phyloP scores from a whole-genome alignment of 2,329 filamentous ascomycete species.

The Verticillium longisporum region DNA sequence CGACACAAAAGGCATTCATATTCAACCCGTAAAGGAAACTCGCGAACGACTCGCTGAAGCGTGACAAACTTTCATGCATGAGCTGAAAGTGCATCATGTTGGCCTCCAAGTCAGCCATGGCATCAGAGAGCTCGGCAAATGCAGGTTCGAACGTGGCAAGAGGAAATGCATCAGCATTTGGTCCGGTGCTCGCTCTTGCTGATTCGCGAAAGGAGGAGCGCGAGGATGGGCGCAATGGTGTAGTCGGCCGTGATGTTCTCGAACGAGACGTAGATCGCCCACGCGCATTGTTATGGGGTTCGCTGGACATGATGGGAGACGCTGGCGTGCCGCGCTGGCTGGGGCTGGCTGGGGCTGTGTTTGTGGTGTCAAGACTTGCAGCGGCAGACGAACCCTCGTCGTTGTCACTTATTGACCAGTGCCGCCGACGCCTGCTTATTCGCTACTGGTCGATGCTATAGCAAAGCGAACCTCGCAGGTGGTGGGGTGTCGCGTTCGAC shows the following conservation, averaged over 20 bases:
- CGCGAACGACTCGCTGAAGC: conserved; percentile 94
- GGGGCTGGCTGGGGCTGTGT: background rate
- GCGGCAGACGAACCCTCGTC: background rate
- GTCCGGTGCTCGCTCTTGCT: conserved; percentile 47
- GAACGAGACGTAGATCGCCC: conserved; percentile 52
- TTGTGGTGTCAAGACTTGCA: background rate
- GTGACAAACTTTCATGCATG: conserved; percentile 88
- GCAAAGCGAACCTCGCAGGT: too few species aligned
- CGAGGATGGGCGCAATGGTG: conserved; percentile 83
- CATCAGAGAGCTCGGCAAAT: conserved; percentile 89
- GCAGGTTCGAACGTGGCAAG: conserved; percentile 80
- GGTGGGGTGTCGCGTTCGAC: too few species aligned
- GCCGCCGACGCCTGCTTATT: too few species aligned
- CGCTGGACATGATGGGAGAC: background rate
- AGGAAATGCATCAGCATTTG: conserved; percentile 52
- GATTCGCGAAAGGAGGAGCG: conserved; percentile 82
- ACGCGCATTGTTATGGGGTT: background rate
- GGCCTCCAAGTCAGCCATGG: conserved; percentile 90
- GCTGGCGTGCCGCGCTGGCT: background rate
- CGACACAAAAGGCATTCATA: conserved; percentile 98
- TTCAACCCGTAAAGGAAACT: conserved; percentile 94
- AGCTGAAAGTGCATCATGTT: conserved; percentile 97
- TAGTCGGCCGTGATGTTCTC: conserved; percentile 73
- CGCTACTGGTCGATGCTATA: too few species aligned
- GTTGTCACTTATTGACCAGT: background rate